These are phyloP conservation scores for Heteromeles arbutifolia DNA, from an alignment of 306 rosid species.

Conservation along the genomic window DNA sequence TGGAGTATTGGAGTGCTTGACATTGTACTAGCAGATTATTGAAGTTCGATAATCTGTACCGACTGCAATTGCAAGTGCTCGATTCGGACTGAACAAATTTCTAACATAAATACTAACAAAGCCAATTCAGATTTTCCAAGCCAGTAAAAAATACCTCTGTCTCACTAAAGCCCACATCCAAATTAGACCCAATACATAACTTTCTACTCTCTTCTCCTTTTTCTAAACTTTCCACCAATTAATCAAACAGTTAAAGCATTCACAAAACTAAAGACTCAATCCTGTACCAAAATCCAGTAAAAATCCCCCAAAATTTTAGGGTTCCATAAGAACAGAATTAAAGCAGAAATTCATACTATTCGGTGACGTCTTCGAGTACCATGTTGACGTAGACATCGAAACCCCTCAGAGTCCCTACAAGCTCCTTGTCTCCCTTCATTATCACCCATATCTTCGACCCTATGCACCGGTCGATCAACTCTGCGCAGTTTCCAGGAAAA, in stretches of 20 bases:
- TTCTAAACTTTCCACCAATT: not conserved
- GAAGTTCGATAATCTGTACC: not conserved
- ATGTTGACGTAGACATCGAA: constrained; percentile 95
- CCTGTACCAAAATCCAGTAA: not conserved
- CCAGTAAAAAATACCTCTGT: not conserved
- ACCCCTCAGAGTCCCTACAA: constrained; percentile 88
- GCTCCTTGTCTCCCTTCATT: constrained; percentile 99
- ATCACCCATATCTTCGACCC: constrained; percentile 98
- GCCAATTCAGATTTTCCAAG: not conserved
- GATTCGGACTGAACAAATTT: not conserved
- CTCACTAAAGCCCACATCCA: not conserved
- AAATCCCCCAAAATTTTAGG: constrained; percentile 9
- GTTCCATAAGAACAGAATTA: not conserved
- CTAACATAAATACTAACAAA: not conserved
- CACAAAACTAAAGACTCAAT: not conserved
- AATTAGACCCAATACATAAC: not conserved
- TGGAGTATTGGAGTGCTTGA: not conserved
- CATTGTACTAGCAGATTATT: not conserved
- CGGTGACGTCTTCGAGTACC: constrained; percentile 98
- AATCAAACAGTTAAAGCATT: not conserved
- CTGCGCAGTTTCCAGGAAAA: constrained; percentile 40
- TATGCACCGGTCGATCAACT: constrained; percentile 90
- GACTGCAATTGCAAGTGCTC: not conserved
- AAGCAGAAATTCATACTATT: constrained; percentile 51
- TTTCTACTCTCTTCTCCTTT: not conserved